A percentile compares a stretch with the other conserved stretches of the same genome.
phyloP scores from a whole-genome alignment of 306 rosid species.

The Quercus dentata region DNA sequence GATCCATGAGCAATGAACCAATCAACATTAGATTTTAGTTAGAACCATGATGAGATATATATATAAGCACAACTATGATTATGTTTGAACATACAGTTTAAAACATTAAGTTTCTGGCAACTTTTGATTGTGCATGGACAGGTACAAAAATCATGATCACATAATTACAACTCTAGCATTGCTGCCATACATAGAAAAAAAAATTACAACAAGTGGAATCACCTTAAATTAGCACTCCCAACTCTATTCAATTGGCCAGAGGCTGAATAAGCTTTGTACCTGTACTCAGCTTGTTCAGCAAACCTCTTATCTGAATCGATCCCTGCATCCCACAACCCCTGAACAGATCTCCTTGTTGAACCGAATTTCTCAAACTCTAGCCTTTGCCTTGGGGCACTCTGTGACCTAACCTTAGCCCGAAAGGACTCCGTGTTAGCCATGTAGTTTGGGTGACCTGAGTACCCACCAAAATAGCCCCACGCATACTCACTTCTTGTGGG shows the following conservation, averaged over 20 bases:
- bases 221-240: constrained; percentile 51
- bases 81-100: neutral
- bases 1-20: neutral
- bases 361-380: constrained; percentile 62
- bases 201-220: constrained; percentile 16
- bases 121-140: constrained; percentile 9
- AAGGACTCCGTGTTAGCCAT: constrained; percentile 92
- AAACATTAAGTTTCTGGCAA: neutral
- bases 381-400: constrained; percentile 92
- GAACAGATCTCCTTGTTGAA: constrained; percentile 37
- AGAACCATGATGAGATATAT: neutral
- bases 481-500: constrained; percentile 80
- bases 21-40: neutral
- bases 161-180: constrained; percentile 41
- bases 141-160: constrained; percentile 24
- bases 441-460: constrained; percentile 66
- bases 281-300: constrained; percentile 33
- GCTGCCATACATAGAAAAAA: constrained; percentile 26
- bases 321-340: constrained; percentile 53
- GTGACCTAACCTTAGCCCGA: constrained; percentile 86
- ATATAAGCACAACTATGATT: neutral
- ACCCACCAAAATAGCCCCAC: constrained; percentile 57
- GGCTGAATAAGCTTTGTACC: constrained; percentile 28
- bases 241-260: constrained; percentile 43
- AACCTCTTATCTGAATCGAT: constrained; percentile 38